Base-by-base conservation (phyloP, 2,329 filamentous ascomycete species). In the Fusarium sp. region DNA sequence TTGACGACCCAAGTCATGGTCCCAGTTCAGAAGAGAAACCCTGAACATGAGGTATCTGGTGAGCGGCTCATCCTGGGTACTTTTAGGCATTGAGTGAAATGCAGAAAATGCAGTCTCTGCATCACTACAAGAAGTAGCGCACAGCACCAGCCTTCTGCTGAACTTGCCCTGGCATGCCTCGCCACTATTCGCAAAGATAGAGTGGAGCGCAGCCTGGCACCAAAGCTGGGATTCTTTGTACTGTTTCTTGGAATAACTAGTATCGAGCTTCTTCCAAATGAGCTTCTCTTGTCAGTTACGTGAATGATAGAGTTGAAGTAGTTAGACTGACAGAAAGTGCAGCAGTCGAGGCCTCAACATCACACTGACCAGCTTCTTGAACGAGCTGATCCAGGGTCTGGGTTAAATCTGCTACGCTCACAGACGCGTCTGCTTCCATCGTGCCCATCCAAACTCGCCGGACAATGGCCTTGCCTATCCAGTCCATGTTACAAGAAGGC, bases 191-290 rank as follows among this genome's bases (percentile, higher is more conserved):
- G 87, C 83, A 73, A 98, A 95, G 0, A 94, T 77, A 2, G 84
- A 80, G 77, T 95, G 91, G 18, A 93, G 84, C 2, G 93, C 91
- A 24, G 94, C 79, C 13, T 82, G 85, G 76, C 94, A 97, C 94
- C 94, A 98, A 57, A 84, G 82, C 70, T 92, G 88, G 3, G 92
- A 88, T 20, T 85, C 73, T 6, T 86, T 83, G 62, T 88, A 88
- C 22, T 90, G 82, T 4, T 86, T 84, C 38, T 88, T 85, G 3
- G 82, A 82, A 70, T 89, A 90, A 20, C 85, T 84, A 2, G 85
- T 82, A 59, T 95, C 92, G n/a, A 93, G 85, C 33, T 87, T 89
- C 81, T 94, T 96, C 94, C 95, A 98, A 7, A 98, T 83, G 7
- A 98, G 81, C 93, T 96, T 68, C 17, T 28, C 48, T 35, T 70